Base-by-base conservation (phyloP, 805 yeast genomes). In the Kuraishia floccosa region DNA sequence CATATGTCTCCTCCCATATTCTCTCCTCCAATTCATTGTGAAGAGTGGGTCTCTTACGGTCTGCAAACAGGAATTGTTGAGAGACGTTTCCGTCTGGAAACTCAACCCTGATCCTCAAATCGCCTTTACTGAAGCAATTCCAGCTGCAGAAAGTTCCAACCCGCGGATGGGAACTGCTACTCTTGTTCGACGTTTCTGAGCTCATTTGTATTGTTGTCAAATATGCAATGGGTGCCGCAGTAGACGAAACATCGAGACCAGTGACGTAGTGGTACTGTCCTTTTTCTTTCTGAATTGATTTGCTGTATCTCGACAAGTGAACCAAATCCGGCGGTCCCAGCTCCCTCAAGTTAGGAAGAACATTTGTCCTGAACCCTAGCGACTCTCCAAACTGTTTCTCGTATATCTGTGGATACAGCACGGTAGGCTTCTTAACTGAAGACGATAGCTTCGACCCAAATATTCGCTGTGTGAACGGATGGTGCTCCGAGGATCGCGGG, bases 251-350 rank as follows among this genome's bases (percentile, higher is more conserved):
- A 40, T 72, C 75, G 14, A 72, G 47, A 2, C 80, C 80, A 10
- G 65, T 56, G 17, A 63, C 63, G 46, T 58, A 65, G 41, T 72
- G 78, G 39, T 69, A 72, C 21, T 70, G 63, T 7, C 76, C 75
- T 10, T 58, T 53, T 35, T 72, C 78, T 33, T 64, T 61, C 9
- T 51, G 55, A 13, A 58, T 49, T 28, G 61, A 54, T 34, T 57
- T 59, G 28, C 68, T 64, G 34, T 56, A 56, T 20, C 52, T 47
- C n/a, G 68, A 53, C n/a, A 62, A 39, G 41, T 65, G 80, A 3
- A 76, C 72, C 35, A 81, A 56, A 51, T 82, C 93, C 3, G 86
- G 79, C 2, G 86, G 83, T 0, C 93, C 93, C 15, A 78, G 46
- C n/a, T 75, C 76, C 32, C 49, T 52, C 37, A 65, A 66, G 6